Percentiles rank a stretch among this genome's conserved stretches.
Evolutionary conservation across 371 early-diverging fungal species (phyloP).

Genomic region (Batrachochytrium dendrobatidis): DNA sequence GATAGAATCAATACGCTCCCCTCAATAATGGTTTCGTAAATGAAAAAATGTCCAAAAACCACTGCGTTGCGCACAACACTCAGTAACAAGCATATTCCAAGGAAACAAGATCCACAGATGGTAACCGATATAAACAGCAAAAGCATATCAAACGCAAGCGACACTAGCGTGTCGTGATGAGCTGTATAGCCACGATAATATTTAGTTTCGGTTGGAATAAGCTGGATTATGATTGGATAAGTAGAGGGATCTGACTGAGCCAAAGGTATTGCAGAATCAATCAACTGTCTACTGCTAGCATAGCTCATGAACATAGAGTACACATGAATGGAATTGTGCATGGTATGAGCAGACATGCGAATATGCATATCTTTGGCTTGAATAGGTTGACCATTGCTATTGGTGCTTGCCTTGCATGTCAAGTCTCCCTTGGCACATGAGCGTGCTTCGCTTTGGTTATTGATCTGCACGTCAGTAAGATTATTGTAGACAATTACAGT

Average conservation of each 20-base stretch:
- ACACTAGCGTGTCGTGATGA: neutral
- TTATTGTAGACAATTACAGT: constrained; percentile 28
- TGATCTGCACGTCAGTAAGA: neutral
- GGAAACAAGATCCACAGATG: constrained; percentile 6
- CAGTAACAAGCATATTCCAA: constrained; percentile 7
- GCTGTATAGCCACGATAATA: neutral
- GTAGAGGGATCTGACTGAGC: neutral
- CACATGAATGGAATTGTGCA: neutral
- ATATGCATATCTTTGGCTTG: neutral
- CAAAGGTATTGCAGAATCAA: neutral
- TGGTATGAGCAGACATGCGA: neutral
- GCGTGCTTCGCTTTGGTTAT: neutral
- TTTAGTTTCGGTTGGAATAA: neutral
- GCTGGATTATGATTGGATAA: neutral
- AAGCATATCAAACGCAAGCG: constrained; percentile 9
- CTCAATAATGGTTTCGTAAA: constrained; percentile 12
- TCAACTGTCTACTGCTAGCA: too few species aligned
- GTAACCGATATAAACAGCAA: constrained; percentile 10
- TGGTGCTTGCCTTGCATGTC: too few species aligned
- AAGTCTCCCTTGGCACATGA: too few species aligned
- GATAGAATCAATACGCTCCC: constrained; percentile 9
- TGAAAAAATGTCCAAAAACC: constrained; percentile 1
- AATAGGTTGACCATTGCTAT: too few species aligned
- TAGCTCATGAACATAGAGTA: neutral
- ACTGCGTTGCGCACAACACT: constrained; percentile 6